Evolutionary conservation across 768 basidiomycete species (phyloP).

Genomic region (Neoboletus brunneissimus): DNA sequence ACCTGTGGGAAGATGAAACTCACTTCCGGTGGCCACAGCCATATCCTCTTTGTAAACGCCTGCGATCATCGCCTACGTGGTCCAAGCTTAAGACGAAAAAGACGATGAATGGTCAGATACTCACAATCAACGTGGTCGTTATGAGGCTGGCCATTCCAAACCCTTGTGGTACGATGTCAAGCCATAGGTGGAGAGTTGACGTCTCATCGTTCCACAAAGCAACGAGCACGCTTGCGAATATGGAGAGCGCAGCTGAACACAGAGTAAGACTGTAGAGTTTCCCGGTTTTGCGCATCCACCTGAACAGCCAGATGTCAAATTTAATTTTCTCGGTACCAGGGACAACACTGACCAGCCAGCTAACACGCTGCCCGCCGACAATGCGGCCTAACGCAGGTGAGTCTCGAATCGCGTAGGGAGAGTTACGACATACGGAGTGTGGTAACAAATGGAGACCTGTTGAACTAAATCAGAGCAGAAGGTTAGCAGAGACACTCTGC

Average conservation of each 20-base stretch:
- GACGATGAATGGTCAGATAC: constrained; percentile 28
- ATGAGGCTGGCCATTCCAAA: constrained; percentile 84
- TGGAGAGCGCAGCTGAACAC: constrained; percentile 54
- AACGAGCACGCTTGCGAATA: constrained; percentile 60
- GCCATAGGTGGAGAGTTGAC: constrained; percentile 63
- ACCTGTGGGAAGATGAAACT: constrained; percentile 32
- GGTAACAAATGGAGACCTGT: constrained; percentile 83
- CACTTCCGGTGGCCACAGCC: constrained; percentile 89
- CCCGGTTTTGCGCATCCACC: constrained; percentile 85
- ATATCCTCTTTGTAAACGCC: constrained; percentile 76
- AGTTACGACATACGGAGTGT: constrained; percentile 63
- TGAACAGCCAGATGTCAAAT: constrained; percentile 28
- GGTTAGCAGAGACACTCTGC: not conserved
- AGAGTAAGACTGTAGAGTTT: constrained; percentile 79
- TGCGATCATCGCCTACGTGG: constrained; percentile 78
- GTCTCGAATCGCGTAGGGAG: constrained; percentile 7
- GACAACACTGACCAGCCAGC: constrained; percentile 70
- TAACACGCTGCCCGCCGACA: constrained; percentile 81
- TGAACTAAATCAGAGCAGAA: constrained; percentile 10
- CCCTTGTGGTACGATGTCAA: constrained; percentile 77
- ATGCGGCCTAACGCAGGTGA: constrained; percentile 53
- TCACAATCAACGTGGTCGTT: constrained; percentile 81
- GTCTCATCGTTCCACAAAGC: constrained; percentile 65
- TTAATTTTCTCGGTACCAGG: not conserved
- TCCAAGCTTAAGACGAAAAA: constrained; percentile 3